Evolutionary conservation across 495 filamentous ascomycete species (phyloP), one percentile per base, ranked within the genome.

Genomic region (Cercophora scortea): DNA sequence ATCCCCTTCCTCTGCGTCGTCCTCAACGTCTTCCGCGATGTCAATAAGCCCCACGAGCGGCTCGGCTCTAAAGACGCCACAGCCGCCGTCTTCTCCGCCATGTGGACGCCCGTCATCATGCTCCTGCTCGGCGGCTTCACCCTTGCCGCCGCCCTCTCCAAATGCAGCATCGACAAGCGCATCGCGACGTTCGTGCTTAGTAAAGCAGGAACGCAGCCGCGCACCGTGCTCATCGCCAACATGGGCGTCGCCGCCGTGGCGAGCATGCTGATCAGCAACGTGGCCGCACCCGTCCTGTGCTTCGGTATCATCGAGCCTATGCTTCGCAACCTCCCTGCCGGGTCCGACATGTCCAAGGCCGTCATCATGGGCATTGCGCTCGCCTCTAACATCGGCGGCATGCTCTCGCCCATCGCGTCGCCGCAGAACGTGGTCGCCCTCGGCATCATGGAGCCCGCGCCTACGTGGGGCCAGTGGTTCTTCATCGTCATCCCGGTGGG

Each of bases 71-170:
- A 88, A 58, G 77, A 79, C 25, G 90, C 93, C 6, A 85, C 90
- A 0, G 77, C 76, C 47, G 89, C 85, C 61, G 83, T 96, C 36
- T 96, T 97, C 59, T 73, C 88, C 32, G 84, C 93, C 16, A 99
- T 99, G 93, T 99, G 93, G 93, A 96, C 91, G 9, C 90, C 94
- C 0, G 93, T 97, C 34, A 99, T 99, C 56, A 97, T 97, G 94
- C 80, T 99, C 11, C 79, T 99, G 17, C 83, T 99, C 16, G 93
- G 93, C 57, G 93, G 93, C 8, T 99, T 99, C 61, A 91, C 94
- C 11, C 84, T 99, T 56, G 93, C 93, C 9, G 93, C 93, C 0
- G 93, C 94, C 0, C 70, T 99, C 52, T 95, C 90, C 41, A 99
- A 99, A 66, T 95, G 95, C 65, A 89, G 90, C 59, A 97, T 99